Evolutionary conservation across 345 rosid genomes (phyloP).

Genomic region (Aquilaria sinensis): DNA sequence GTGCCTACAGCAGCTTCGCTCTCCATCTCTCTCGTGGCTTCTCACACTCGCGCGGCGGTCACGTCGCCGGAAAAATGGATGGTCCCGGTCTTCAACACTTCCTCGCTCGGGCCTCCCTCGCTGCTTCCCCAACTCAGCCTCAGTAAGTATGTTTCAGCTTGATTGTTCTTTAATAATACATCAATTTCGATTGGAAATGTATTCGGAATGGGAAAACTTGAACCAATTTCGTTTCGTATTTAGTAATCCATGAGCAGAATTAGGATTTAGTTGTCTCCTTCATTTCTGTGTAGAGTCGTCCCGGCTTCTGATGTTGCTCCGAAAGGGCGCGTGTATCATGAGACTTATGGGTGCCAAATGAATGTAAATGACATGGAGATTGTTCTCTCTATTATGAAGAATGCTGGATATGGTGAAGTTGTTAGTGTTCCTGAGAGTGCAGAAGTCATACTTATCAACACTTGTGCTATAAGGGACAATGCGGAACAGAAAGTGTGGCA

Average conservation of each 20-base stretch:
- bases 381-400: slow-evolving; percentile 82
- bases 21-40: slow-evolving; percentile 39
- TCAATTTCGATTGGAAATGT: neutral
- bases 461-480: slow-evolving; percentile 88
- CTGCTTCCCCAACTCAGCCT: slow-evolving; percentile 36
- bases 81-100: slow-evolving; percentile 60
- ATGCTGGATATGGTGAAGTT: slow-evolving; percentile 62
- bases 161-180: neutral
- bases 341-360: slow-evolving; percentile 97
- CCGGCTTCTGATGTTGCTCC: slow-evolving; percentile 29
- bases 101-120: slow-evolving; percentile 40
- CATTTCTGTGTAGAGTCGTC: slow-evolving; percentile 25
- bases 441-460: slow-evolving; percentile 80
- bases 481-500: slow-evolving; percentile 98
- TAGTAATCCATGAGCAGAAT: neutral
- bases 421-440: slow-evolving; percentile 80
- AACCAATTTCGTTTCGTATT: neutral
- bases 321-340: slow-evolving; percentile 79
- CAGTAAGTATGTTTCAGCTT: slow-evolving; percentile 31
- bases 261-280: slow-evolving; percentile 3
- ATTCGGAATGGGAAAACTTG: neutral
- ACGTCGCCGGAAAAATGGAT: slow-evolving; percentile 22
- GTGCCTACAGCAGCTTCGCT: slow-evolving; percentile 21
- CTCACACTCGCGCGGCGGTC: slow-evolving; percentile 29
- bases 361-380: slow-evolving; percentile 95